Base-by-base conservation (phyloP, 495 filamentous ascomycete genomes). In the Lepraria neglecta region DNA sequence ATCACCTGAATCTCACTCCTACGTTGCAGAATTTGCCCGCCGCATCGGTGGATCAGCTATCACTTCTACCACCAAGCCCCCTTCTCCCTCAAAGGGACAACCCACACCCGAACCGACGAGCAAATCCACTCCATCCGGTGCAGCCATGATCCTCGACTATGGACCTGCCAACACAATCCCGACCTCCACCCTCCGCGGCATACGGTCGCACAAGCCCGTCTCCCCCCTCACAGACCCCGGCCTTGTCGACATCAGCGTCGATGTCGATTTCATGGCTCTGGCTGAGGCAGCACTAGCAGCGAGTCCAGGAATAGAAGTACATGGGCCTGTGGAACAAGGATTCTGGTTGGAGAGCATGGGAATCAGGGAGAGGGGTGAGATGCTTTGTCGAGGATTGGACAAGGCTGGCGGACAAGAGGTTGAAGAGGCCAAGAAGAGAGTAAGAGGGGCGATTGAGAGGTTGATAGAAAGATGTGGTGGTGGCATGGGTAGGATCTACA, bases 401-500 rank as follows among this genome's bases (percentile, higher is more conserved):
- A 66, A 40, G 42, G 59, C 42, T 54, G 46, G 27, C 47, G 45
- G 17, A 63, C 54, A 44, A 60, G 63, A 47, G 55, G 58, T 27
- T 67, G 78, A 78, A 43, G 76, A 81, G 62, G 78, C 79, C 66
- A 78, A 70, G 52, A 80, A 78, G 65, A 79, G 80, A 59, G 68
- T 96, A n/a, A 85, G 88, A 70, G 81, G 74, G 54, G 85, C 86
- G 1, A 92, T 90, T 82, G 84, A 80, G 74, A 74, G 92, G 61
- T 71, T 97, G 43, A 82, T 96, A 27, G 92, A 94, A 71, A 77
- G 86, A 42, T 82, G 87, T 0, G 84, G 81, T 14, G 82, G 80
- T 51, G 91, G 89, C 0, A 98, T 97, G 94, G 94, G 94, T 3
- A 88, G 85, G 76, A 73, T 97, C 51, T 98, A 98, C 69, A 96